Percentiles rank a stretch among this genome's conserved stretches.
Conservation (phyloP, 2,329 filamentous ascomycete genomes). For the Cryphonectria nitschkei region DNA sequence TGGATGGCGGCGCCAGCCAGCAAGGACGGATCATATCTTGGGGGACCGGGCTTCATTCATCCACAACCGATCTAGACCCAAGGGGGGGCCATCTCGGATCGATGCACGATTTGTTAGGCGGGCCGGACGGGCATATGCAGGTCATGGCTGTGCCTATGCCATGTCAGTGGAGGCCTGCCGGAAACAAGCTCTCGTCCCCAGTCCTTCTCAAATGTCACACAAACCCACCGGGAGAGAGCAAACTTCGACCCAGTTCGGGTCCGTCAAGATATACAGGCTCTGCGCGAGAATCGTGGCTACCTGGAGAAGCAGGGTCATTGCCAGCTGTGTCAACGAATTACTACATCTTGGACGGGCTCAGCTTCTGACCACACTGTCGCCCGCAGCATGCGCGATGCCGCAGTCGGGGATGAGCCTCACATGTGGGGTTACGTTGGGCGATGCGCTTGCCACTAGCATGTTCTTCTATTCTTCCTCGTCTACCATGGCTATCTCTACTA, state of each 20-base stretch:
- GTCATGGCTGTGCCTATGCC: conserved; percentile 23
- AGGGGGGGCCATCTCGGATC: neutral
- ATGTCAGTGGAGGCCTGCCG: conserved; percentile 16
- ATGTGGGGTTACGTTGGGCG: neutral
- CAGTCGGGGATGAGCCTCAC: neutral
- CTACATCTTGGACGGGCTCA: conserved; percentile 15
- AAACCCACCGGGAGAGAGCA: neutral
- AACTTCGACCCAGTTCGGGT: neutral
- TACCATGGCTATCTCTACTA: neutral
- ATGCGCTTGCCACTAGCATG: neutral
- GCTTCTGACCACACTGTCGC: conserved; percentile 1
- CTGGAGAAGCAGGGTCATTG: neutral
- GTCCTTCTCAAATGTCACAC: conserved; percentile 16
- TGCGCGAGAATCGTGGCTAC: neutral
- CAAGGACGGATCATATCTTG: neutral
- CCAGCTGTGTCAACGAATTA: conserved; percentile 10
- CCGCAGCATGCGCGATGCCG: neutral
- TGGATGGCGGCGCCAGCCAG: neutral
- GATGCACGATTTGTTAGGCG: conserved; percentile 13
- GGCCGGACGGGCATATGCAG: conserved; percentile 6
- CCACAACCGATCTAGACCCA: conserved; percentile 1
- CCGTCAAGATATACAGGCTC: neutral
- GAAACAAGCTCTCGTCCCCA: conserved; percentile 12
- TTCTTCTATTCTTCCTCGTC: neutral
- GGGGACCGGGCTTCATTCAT: neutral